Conservation (phyloP, 345 rosid genomes). For the Cardiospermum halicacabum region DNA sequence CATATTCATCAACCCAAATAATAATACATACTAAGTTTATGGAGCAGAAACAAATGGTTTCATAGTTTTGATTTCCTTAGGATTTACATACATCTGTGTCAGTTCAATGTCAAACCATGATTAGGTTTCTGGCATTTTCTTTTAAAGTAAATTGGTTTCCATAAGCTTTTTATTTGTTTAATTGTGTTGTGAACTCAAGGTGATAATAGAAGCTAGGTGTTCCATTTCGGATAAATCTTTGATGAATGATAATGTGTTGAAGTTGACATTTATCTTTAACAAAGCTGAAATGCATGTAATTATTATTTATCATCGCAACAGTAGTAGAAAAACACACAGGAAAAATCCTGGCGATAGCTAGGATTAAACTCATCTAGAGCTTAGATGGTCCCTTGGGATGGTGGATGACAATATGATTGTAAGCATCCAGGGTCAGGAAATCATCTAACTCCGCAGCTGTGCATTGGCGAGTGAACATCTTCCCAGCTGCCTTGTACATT, state of each 20-base stretch:
- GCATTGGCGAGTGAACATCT: conserved; percentile 74
- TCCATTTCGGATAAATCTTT: not conserved
- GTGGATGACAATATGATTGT: conserved; percentile 57
- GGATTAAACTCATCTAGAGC: conserved; percentile 34
- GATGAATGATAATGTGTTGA: too few relatives aligned
- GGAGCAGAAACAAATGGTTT: not conserved
- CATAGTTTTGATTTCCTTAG: not conserved
- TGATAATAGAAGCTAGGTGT: not conserved
- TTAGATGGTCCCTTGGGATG: conserved; percentile 46
- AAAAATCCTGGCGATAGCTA: too few relatives aligned
- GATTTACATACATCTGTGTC: not conserved
- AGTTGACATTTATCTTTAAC: not conserved
- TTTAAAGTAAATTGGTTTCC: not conserved
- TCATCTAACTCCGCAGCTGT: conserved; percentile 56
- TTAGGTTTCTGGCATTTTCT: not conserved
- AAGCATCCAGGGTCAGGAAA: conserved; percentile 77
- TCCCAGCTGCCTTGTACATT: conserved; percentile 70
- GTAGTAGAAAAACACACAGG: not conserved
- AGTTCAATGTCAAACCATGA: too few relatives aligned
- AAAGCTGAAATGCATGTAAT: not conserved
- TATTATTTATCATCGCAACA: not conserved
- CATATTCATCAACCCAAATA: too few relatives aligned
- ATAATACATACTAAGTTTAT: too few relatives aligned
- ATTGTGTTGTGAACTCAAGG: not conserved
- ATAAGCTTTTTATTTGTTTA: not conserved